Conservation (phyloP, 2,329 filamentous ascomycete genomes). For the Neofusicoccum sp. region DNA sequence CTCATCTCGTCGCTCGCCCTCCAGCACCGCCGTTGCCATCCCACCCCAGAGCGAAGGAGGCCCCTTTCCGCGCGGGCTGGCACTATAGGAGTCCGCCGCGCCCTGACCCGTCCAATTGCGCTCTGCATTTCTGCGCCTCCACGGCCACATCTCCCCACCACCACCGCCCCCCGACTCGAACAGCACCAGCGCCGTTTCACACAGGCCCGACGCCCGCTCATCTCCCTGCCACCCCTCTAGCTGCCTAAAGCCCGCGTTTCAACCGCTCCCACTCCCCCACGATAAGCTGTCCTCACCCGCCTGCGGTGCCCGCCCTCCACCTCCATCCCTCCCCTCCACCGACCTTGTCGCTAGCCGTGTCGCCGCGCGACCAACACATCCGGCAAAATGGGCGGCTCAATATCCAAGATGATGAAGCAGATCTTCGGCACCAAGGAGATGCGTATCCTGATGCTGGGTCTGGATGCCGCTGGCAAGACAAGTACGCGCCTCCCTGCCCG, state of each 20-base stretch:
- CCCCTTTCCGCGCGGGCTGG: constrained; percentile 9
- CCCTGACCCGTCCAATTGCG: constrained; percentile 6
- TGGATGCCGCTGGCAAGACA: constrained; percentile 97
- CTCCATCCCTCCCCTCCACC: constrained; percentile 5
- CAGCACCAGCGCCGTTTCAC: constrained; percentile 14
- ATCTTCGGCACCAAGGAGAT: constrained; percentile 99
- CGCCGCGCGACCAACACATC: constrained; percentile 26
- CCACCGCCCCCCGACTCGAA: neutral
- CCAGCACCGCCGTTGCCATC: constrained; percentile 1
- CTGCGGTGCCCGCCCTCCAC: neutral
- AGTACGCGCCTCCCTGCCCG: constrained; percentile 49
- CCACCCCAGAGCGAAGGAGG: constrained; percentile 11
- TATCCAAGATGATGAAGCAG: constrained; percentile 97
- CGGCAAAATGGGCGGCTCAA: constrained; percentile 79
- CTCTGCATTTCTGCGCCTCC: neutral
- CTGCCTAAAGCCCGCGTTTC: constrained; percentile 20
- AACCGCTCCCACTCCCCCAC: constrained; percentile 16
- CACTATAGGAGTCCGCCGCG: constrained; percentile 9
- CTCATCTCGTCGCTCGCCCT: constrained; percentile 13
- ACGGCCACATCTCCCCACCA: neutral
- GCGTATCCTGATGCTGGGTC: constrained; percentile 94
- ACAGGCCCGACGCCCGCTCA: constrained; percentile 3
- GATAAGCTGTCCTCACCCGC: constrained; percentile 7
- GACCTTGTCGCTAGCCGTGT: neutral
- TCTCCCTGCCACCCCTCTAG: constrained; percentile 14